These are phyloP conservation scores for Seminavis robusta DNA, from an alignment of 108 stramenopile species.

Conservation along the genomic window DNA sequence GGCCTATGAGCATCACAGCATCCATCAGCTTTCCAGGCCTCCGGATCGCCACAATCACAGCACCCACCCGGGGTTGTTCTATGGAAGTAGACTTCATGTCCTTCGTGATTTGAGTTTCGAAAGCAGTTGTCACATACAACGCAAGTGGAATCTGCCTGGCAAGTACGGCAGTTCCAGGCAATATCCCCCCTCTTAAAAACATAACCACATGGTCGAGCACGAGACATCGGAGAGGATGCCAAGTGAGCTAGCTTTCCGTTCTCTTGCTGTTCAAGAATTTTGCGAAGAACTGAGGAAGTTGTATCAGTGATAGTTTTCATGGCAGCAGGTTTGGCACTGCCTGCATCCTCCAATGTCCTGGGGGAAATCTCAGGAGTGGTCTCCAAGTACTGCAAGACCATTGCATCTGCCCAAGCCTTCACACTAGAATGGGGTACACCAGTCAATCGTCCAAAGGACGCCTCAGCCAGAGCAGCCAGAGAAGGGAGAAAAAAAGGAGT, in stretches of 20 bases:
- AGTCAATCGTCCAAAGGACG: slow-evolving; percentile 69
- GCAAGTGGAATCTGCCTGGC: slow-evolving; percentile 94
- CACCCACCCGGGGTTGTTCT: slow-evolving; percentile 95
- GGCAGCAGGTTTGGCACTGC: not conserved
- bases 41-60: slow-evolving; percentile 99
- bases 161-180: slow-evolving; percentile 97
- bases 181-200: slow-evolving; percentile 95
- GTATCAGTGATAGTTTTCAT: not conserved
- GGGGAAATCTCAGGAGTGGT: too few species aligned
- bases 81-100: slow-evolving; percentile 98
- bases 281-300: slow-evolving; percentile 14
- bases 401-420: slow-evolving; percentile 71
- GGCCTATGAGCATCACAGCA: slow-evolving; percentile 87
- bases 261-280: slow-evolving; percentile 10
- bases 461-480: slow-evolving; percentile 58
- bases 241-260: not conserved
- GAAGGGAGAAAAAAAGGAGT: slow-evolving; percentile 61
- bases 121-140: slow-evolving; percentile 97
- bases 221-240: not conserved
- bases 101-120: slow-evolving; percentile 82
- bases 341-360: not conserved
- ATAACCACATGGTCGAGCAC: slow-evolving; percentile 86
- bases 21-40: slow-evolving; percentile 92
- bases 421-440: slow-evolving; percentile 52
- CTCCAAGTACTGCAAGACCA: slow-evolving; percentile 72